Conservation (phyloP, 305 asterid genomes). For the Fraxinus albicans region DNA sequence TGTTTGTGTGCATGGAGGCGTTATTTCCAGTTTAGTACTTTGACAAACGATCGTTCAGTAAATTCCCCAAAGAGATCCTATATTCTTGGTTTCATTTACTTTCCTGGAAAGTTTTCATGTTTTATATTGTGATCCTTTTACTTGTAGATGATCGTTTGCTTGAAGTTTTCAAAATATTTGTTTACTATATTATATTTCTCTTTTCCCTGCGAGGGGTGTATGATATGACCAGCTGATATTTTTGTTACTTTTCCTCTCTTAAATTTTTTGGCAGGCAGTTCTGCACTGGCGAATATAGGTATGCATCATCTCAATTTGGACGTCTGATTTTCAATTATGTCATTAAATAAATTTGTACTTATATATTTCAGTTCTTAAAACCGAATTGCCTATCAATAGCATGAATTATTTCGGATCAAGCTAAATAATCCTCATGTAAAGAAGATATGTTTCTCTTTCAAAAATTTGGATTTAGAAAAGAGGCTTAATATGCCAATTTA, state of each 20-base stretch:
- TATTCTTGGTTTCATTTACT: background rate
- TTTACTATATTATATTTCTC: background rate
- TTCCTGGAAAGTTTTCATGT: background rate
- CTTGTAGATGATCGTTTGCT: background rate
- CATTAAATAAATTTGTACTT: background rate
- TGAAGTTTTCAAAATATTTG: background rate
- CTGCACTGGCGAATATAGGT: slow-evolving; percentile 93
- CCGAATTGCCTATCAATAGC: background rate
- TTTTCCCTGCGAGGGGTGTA: background rate
- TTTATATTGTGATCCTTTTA: background rate
- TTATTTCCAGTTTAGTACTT: background rate
- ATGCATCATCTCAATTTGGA: slow-evolving; percentile 19
- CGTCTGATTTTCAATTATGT: background rate
- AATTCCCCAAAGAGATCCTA: background rate
- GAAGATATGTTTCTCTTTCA: background rate
- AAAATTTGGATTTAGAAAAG: background rate
- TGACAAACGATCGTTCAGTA: background rate
- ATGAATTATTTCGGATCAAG: background rate
- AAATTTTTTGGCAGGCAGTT: slow-evolving; percentile 60
- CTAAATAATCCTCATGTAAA: background rate
- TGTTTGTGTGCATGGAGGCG: background rate
- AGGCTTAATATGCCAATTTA: background rate
- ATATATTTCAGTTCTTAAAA: background rate
- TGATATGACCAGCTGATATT: background rate
- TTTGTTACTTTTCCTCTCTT: background rate